These are phyloP conservation scores for Panicum virgatum DNA, from an alignment of 202 grass and related monocot species.

Conservation along the genomic window DNA sequence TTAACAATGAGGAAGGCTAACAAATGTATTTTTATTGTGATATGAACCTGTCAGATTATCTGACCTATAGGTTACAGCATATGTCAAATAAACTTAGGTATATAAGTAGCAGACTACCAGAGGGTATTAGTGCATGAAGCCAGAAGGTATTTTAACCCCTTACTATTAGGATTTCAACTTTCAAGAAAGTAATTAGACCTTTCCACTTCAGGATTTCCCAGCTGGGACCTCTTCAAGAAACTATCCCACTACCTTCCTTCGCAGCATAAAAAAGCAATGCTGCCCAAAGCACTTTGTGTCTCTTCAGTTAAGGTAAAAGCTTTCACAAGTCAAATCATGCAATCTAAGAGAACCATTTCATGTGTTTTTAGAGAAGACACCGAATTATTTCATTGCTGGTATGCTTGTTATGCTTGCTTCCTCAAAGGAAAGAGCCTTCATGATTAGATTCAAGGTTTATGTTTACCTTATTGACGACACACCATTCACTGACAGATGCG, in stretches of 20 bases:
- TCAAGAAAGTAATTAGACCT: constrained; percentile 8
- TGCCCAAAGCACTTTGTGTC: not conserved
- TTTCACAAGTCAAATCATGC: constrained; percentile 10
- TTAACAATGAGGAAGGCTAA: constrained; percentile 2
- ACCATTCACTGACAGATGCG: constrained; percentile 67
- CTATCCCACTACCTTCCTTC: constrained; percentile 30
- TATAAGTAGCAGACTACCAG: constrained; percentile 8
- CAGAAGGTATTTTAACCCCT: not conserved
- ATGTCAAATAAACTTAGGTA: constrained; percentile 5
- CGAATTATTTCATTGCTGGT: not conserved
- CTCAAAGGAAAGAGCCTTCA: constrained; percentile 30
- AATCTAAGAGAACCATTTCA: not conserved
- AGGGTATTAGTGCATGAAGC: constrained; percentile 13
- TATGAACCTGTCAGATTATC: not conserved
- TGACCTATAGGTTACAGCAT: not conserved
- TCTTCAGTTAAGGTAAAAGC: constrained; percentile 2
- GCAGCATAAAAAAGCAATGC: constrained; percentile 26
- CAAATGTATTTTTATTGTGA: not conserved
- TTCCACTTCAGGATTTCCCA: constrained; percentile 11
- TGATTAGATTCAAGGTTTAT: constrained; percentile 8
- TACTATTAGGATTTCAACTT: constrained; percentile 13
- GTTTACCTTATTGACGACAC: constrained; percentile 72
- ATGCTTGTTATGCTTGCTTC: not conserved
- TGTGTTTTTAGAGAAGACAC: not conserved
- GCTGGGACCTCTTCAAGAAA: constrained; percentile 5